These are phyloP conservation scores for Acacia crassicarpa DNA, from an alignment of 306 rosid genomes.

Conservation along the genomic window DNA sequence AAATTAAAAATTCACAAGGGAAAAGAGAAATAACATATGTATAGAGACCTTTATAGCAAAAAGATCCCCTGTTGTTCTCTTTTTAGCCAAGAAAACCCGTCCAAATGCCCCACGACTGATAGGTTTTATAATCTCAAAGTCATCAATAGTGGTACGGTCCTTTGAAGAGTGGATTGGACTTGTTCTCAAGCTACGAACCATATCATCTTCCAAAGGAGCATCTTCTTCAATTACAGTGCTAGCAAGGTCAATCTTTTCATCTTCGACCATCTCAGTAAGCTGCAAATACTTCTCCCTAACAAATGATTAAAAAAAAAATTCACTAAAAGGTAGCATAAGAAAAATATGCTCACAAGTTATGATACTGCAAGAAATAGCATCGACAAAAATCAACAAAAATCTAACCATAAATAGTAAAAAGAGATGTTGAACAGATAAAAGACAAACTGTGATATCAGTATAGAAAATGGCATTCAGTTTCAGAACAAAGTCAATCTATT, in stretches of 20 bases:
- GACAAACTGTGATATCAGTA: slow-evolving; percentile 18
- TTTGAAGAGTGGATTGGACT: slow-evolving; percentile 86
- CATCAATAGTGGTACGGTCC: slow-evolving; percentile 96
- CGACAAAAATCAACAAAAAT: not conserved
- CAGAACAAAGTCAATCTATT: not conserved
- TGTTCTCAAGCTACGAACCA: slow-evolving; percentile 90
- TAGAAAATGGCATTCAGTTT: slow-evolving; percentile 7
- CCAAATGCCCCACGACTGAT: slow-evolving; percentile 99
- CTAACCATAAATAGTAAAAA: not conserved
- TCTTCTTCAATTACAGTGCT: slow-evolving; percentile 86
- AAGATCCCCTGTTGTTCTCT: slow-evolving; percentile 98
- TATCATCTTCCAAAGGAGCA: slow-evolving; percentile 83
- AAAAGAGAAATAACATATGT: not conserved
- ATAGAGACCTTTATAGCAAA: slow-evolving; percentile 87
- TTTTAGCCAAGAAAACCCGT: slow-evolving; percentile 96
- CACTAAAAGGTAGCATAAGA: slow-evolving; percentile 23
- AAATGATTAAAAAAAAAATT: slow-evolving; percentile 22
- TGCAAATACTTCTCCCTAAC: slow-evolving; percentile 96
- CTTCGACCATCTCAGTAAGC: slow-evolving; percentile 94
- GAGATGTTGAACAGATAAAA: slow-evolving; percentile 6
- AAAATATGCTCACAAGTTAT: slow-evolving; percentile 22
- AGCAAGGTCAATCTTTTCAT: slow-evolving; percentile 77
- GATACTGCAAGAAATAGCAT: slow-evolving; percentile 7
- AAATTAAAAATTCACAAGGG: not conserved
- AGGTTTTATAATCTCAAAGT: slow-evolving; percentile 96